Conservation (phyloP, 306 rosid species). For the Cercis canadensis region DNA sequence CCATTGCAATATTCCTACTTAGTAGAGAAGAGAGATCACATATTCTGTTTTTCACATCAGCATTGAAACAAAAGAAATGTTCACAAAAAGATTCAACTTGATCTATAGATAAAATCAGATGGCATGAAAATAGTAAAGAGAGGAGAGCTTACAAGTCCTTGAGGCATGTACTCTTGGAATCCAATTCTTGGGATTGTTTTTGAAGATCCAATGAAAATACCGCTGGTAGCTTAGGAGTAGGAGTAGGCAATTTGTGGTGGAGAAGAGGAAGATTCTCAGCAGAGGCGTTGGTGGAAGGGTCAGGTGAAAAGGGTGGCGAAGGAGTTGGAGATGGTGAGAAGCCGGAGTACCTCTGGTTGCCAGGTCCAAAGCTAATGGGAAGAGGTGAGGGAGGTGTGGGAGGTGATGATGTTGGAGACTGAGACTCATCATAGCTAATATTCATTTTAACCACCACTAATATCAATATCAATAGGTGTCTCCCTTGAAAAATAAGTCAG, state of each 20-base stretch:
- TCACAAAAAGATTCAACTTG: too few relatives aligned
- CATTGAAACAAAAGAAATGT: too few relatives aligned
- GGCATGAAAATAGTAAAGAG: not conserved
- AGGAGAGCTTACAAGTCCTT: slow-evolving; percentile 63
- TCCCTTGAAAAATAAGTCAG: too few relatives aligned
- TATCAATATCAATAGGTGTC: too few relatives aligned
- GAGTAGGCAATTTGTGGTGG: slow-evolving; percentile 12
- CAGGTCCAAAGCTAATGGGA: slow-evolving; percentile 75
- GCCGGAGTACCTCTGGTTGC: slow-evolving; percentile 57
- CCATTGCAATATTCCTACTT: too few relatives aligned
- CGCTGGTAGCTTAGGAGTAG: not conserved
- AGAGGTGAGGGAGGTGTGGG: slow-evolving; percentile 90
- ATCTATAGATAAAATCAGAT: too few relatives aligned
- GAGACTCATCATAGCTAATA: slow-evolving; percentile 37
- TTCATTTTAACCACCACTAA: slow-evolving; percentile 36
- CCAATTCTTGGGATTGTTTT: slow-evolving; percentile 11
- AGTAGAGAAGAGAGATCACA: too few relatives aligned
- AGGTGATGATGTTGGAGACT: slow-evolving; percentile 76
- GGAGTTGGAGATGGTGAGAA: slow-evolving; percentile 66
- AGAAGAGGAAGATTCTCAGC: slow-evolving; percentile 63
- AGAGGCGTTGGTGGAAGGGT: slow-evolving; percentile 51
- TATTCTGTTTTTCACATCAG: too few relatives aligned
- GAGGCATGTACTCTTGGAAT: slow-evolving; percentile 60
- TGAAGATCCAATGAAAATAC: slow-evolving; percentile 59
- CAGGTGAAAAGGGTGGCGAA: slow-evolving; percentile 68